A percentile compares a stretch with the other conserved stretches of the same genome.
These are phyloP conservation scores for Perilla frutescens DNA, from an alignment of 257 asterid species.

Conservation along the genomic window DNA sequence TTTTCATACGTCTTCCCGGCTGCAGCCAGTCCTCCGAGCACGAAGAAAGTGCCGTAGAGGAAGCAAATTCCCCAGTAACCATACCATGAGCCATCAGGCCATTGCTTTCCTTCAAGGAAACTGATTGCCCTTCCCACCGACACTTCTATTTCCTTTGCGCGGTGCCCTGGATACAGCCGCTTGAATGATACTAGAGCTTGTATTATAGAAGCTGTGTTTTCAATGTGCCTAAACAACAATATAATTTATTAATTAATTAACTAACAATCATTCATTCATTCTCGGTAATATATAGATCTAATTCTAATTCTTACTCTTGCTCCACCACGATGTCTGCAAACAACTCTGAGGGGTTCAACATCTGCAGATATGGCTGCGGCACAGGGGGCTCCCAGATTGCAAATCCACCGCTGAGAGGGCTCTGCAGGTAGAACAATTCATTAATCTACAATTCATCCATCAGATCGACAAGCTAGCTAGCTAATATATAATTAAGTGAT, in stretches of 20 bases:
- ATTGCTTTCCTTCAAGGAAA: constrained; percentile 61
- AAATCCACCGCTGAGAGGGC: constrained; percentile 62
- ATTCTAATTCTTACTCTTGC: constrained; percentile 56
- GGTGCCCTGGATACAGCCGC: constrained; percentile 65
- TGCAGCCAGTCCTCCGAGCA: constrained; percentile 55
- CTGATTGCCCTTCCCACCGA: constrained; percentile 51
- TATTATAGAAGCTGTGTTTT: constrained; percentile 57
- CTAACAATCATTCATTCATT: no score
- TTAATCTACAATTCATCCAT: no score
- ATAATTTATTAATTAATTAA: background rate
- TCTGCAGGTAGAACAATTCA: constrained; percentile 32
- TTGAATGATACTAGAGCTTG: constrained; percentile 63
- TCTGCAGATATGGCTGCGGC: constrained; percentile 73
- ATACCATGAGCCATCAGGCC: constrained; percentile 87
- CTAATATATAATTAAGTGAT: no score
- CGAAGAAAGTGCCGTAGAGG: constrained; percentile 72
- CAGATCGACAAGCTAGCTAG: no score
- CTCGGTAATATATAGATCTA: background rate
- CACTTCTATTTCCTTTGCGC: constrained; percentile 67
- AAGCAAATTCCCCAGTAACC: constrained; percentile 89
- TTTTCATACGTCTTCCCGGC: constrained; percentile 64
- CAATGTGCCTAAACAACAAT: constrained; percentile 59
- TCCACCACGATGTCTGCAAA: constrained; percentile 82
- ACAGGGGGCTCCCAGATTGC: constrained; percentile 68
- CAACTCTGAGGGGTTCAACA: constrained; percentile 78